Percentiles rank a stretch among this genome's conserved stretches.
phyloP scores from a whole-genome alignment of 177 flowering plant species.

The Vitis hybrid region DNA sequence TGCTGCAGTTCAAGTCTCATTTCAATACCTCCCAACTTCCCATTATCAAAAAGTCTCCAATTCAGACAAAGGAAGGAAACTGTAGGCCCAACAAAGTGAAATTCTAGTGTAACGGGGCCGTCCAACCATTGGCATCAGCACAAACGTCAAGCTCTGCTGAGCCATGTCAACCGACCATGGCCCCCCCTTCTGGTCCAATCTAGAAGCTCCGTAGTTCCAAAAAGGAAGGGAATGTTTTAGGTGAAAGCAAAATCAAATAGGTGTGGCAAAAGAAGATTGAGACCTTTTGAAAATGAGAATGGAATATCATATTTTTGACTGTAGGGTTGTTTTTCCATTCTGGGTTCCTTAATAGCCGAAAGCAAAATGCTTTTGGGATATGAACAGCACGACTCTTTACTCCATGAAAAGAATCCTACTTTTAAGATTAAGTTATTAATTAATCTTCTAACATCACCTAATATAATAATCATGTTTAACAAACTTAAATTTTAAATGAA shows the following conservation, averaged over 20 bases:
- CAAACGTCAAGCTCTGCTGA: slow-evolving; percentile 13
- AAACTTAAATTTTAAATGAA: too few relatives aligned
- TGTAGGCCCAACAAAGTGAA: too few relatives aligned
- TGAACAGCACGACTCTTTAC: neutral
- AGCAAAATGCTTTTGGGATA: neutral
- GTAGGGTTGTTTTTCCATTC: slow-evolving; percentile 1
- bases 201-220: slow-evolving; percentile 7
- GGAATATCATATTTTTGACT: slow-evolving; percentile 7
- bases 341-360: neutral
- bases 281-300: slow-evolving; percentile 12
- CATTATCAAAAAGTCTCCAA: too few relatives aligned
- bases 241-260: neutral
- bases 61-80: too few relatives aligned
- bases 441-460: too few relatives aligned
- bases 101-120: slow-evolving; percentile 25
- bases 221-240: neutral
- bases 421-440: too few relatives aligned
- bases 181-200: slow-evolving; percentile 11
- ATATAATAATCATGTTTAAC: rapidly evolving
- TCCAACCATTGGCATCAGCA: slow-evolving; percentile 15
- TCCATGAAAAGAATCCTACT: too few relatives aligned
- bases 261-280: neutral
- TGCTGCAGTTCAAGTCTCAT: too few relatives aligned
- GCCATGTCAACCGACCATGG: slow-evolving; percentile 17
- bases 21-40: too few relatives aligned